A percentile compares a stretch with the other conserved stretches of the same genome.
These are phyloP conservation scores for Suhomyces guaymorum DNA, from an alignment of 1,139 yeast genomes.

Conservation along the genomic window DNA sequence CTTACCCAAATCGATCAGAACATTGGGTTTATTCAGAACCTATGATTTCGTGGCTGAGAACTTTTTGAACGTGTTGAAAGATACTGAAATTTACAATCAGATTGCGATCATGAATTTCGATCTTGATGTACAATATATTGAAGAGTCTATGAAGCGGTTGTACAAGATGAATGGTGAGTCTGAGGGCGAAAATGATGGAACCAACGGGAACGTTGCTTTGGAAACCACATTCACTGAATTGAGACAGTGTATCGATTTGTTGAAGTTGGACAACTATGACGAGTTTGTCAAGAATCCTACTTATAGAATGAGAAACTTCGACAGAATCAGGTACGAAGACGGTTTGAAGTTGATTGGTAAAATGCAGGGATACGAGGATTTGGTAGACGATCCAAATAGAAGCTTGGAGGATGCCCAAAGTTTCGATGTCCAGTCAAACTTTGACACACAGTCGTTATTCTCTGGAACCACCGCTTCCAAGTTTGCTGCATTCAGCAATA, in stretches of 20 bases:
- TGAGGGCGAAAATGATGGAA: constrained; percentile 23
- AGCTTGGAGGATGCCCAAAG: constrained; percentile 22
- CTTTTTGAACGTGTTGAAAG: constrained; percentile 60
- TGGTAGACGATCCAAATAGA: constrained; percentile 7
- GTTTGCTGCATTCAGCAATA: constrained; percentile 45
- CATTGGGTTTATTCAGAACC: constrained; percentile 78
- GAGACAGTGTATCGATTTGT: constrained; percentile 46
- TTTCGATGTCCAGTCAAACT: constrained; percentile 25
- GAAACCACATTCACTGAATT: constrained; percentile 49
- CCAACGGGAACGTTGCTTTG: constrained; percentile 33
- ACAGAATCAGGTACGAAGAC: constrained; percentile 44
- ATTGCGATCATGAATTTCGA: constrained; percentile 47
- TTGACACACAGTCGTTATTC: constrained; percentile 27
- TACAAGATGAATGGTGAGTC: constrained; percentile 23
- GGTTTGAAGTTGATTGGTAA: constrained; percentile 41
- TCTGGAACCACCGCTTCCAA: constrained; percentile 38
- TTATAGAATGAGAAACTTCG: constrained; percentile 44
- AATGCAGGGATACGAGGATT: constrained; percentile 26
- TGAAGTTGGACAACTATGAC: constrained; percentile 40
- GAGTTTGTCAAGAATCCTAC: constrained; percentile 42
- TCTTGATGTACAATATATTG: constrained; percentile 44
- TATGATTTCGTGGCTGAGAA: constrained; percentile 82
- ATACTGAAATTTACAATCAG: constrained; percentile 41
- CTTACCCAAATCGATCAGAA: constrained; percentile 74
- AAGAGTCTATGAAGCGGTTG: constrained; percentile 39